Base-by-base conservation (phyloP, 1,139 yeast species). In the Pichia terricola region DNA sequence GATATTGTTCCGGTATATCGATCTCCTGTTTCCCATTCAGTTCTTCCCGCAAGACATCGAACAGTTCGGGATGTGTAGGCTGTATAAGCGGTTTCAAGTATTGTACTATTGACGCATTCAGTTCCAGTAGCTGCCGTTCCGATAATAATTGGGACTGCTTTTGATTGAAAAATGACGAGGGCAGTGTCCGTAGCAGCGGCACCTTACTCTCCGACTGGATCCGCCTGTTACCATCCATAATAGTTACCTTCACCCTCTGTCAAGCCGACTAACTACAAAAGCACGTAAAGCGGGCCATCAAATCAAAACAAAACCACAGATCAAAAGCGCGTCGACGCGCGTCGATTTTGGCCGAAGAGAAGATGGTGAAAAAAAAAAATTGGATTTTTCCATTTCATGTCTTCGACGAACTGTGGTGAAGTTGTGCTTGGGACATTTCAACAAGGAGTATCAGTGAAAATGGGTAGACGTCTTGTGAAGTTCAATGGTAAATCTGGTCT, bases 401-500 rank as follows among this genome's bases (percentile, higher is more conserved):
- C 22, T 16, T 16, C 22, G 22, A 16, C 22, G 22, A 16, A 16
- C 2, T 16, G 22, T 16, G 22, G 22, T 16, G 22, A 16, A 16
- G 22, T 16, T 16, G 22, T 16, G 22, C 22, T 16, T 16, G 22
- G 22, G 22, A 16, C 1, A 16, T 16, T 16, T 16, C 22, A 16
- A 2, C 22, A 16, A 16, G 22, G 22, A 16, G 22, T 16, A 16
- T 16, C 22, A 16, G 6, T 34, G 7, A 30, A 22, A 41, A 72
- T 73, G 79, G 74, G 77, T 46, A 76, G 73, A 55, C 70, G 77
- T 46, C 67, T 69, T 28, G 58, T 73, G 39, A 74, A 69, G 53
- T 70, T 65, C 55, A 79, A 79, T 33, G 79, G 79, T n/a, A 83
- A 83, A 65, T 81, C 94, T 44, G 96, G 96, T 60, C 69, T 85